Evolutionary conservation across 2,329 filamentous ascomycete species (phyloP), one percentile per base, ranked within the genome.

Genomic region (Fusarium sp.): DNA sequence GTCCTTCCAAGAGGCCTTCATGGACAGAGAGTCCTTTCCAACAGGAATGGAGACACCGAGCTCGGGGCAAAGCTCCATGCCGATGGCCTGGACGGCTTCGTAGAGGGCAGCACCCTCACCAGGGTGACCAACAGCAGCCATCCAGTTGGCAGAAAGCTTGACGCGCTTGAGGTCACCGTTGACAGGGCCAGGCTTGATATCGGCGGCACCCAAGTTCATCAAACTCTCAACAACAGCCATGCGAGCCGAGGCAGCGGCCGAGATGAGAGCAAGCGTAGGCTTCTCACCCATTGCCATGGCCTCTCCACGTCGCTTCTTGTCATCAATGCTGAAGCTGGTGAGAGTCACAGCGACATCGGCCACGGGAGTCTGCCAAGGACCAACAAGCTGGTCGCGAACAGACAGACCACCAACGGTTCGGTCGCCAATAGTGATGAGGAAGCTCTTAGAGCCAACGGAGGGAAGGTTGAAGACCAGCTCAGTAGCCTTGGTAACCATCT

Each of bases 251-350:
- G 97, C 95, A 50, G 92, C 94, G 4, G 96, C 90, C 6, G 94
- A 96, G 68, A 99, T 97, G 25, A 99, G 88, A 7, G 97, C 97
- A 64, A 99, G 85, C 0, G 92, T 93, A 48, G 95, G 94, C 84
- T 94, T 97, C 84, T 98, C 96, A 37, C 97, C 97, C 93, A 98
- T 97, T 2, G 95, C 93, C 94, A 98, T 98, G n/a, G 95, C 95
- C 83, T 98, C 97, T 76, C 97, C 97, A 32, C 92, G 94, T 79
- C 89, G 92, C 57, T 93, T 88, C 69, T 92, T 94, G 18, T 88
- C 85, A 18, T 87, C 87, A 9, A 89, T 80, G 56, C 91, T 89
- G 77, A 98, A 91, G 3, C 94, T 93, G 0, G 94, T 96, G 1
- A 94, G 92, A 25, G 96, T 98, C 27, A 98, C 96, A 4, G 95